Evolutionary conservation across 345 rosid species (phyloP).

Genomic region (Linum usitatissimum): DNA sequence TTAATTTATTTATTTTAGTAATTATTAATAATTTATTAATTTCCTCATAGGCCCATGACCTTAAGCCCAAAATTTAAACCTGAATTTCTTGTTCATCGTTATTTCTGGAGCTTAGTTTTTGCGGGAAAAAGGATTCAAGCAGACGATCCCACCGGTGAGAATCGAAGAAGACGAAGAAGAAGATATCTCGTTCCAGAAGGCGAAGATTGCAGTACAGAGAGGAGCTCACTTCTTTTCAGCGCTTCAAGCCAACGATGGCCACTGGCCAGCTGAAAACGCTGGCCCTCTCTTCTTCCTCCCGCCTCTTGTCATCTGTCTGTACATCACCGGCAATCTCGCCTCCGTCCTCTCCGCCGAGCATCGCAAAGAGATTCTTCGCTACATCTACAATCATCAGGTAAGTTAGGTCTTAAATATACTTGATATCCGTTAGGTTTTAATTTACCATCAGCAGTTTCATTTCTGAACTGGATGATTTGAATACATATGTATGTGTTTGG

Average conservation of each 20-base stretch:
- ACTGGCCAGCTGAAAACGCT: constrained; percentile 20
- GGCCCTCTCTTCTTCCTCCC: constrained; percentile 18
- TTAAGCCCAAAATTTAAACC: too few species aligned
- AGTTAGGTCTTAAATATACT: neutral
- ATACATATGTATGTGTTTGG: neutral
- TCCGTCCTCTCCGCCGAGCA: constrained; percentile 9
- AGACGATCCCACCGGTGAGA: constrained; percentile 1
- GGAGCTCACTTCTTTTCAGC: constrained; percentile 17
- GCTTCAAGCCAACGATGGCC: constrained; percentile 20
- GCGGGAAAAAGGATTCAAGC: constrained; percentile 16
- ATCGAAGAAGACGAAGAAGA: constrained; percentile 11
- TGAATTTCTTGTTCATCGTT: neutral
- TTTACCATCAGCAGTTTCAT: neutral
- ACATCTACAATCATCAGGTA: constrained; percentile 16
- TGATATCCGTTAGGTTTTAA: neutral
- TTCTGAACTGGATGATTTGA: neutral
- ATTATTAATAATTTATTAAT: too few species aligned
- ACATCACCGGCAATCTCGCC: constrained; percentile 18
- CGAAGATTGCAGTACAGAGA: constrained; percentile 12
- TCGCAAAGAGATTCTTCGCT: constrained; percentile 15
- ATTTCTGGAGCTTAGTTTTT: neutral
- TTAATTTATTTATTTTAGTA: too few species aligned
- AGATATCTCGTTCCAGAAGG: constrained; percentile 10
- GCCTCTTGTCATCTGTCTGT: constrained; percentile 15
- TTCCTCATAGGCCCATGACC: neutral